Conservation (phyloP, 2,329 filamentous ascomycete species). For the Hyphodiscus sp. region DNA sequence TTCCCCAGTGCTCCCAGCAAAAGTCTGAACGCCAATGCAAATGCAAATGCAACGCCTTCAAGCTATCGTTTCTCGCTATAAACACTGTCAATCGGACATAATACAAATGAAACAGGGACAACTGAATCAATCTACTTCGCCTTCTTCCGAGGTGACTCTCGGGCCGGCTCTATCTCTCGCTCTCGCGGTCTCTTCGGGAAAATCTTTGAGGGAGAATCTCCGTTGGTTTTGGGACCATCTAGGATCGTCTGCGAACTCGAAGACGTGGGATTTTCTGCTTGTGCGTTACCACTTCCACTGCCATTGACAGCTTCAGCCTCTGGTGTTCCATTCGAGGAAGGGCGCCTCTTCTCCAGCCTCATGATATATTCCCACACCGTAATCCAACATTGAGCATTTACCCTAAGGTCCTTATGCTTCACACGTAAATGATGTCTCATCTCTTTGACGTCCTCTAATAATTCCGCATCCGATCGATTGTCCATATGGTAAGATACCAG, state of each 20-base stretch:
- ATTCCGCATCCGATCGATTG: conserved; percentile 22
- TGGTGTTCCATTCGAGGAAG: neutral
- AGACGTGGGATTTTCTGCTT: neutral
- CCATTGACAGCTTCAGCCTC: neutral
- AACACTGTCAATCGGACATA: too few relatives aligned
- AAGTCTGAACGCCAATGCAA: too few relatives aligned
- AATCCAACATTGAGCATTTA: conserved; percentile 30
- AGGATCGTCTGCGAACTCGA: neutral
- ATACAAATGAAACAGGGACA: too few relatives aligned
- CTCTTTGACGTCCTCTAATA: conserved; percentile 29
- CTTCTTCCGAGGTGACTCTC: neutral
- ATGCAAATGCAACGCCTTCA: too few relatives aligned
- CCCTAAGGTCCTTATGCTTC: conserved; percentile 29
- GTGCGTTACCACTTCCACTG: neutral
- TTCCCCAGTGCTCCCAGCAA: too few relatives aligned
- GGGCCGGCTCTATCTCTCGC: neutral
- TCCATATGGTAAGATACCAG: conserved; percentile 28
- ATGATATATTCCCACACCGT: conserved; percentile 28
- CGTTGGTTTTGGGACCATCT: neutral
- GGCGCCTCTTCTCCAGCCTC: neutral
- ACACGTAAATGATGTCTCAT: conserved; percentile 28
- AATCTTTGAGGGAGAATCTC: neutral
- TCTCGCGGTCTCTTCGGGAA: neutral
- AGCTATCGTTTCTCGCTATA: too few relatives aligned
- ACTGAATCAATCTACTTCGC: neutral